phyloP scores from a whole-genome alignment of 768 basidiomycete species.

The Psilocybe cubensis region DNA sequence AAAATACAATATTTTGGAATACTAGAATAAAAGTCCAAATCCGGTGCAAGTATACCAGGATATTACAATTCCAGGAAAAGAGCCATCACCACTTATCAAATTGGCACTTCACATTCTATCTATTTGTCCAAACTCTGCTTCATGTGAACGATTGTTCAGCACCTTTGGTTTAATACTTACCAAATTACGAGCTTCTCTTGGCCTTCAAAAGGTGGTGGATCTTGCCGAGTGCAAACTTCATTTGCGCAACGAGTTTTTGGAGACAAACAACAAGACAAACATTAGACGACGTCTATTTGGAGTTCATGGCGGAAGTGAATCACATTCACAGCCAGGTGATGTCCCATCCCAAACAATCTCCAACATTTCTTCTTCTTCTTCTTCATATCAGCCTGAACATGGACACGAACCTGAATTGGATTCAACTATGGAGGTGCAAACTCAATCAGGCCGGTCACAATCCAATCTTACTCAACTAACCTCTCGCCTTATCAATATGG shows the following conservation, averaged over 20 bases:
- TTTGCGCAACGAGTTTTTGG: conserved; percentile 27
- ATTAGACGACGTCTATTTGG: conserved; percentile 1
- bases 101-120: conserved; percentile 19
- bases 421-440: no score
- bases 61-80: neutral
- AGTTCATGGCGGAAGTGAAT: neutral
- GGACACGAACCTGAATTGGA: no score
- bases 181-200: conserved; percentile 16
- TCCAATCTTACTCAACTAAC: no score
- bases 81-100: conserved; percentile 1
- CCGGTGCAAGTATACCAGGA: conserved; percentile 3
- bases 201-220: conserved; percentile 15
- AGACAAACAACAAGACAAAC: neutral
- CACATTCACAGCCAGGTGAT: no score
- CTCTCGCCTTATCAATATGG: no score
- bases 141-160: conserved; percentile 25
- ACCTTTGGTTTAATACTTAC: conserved; percentile 24
- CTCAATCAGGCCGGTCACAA: no score
- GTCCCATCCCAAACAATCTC: no score
- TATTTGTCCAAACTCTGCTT: conserved; percentile 23
- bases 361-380: no score
- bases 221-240: conserved; percentile 32
- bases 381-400: no score
- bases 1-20: neutral
- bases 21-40: conserved; percentile 8